A percentile compares a stretch with the other conserved stretches of the same genome.
Conservation (phyloP, 352 stramenopile species). For the Peronospora belbahrii region DNA sequence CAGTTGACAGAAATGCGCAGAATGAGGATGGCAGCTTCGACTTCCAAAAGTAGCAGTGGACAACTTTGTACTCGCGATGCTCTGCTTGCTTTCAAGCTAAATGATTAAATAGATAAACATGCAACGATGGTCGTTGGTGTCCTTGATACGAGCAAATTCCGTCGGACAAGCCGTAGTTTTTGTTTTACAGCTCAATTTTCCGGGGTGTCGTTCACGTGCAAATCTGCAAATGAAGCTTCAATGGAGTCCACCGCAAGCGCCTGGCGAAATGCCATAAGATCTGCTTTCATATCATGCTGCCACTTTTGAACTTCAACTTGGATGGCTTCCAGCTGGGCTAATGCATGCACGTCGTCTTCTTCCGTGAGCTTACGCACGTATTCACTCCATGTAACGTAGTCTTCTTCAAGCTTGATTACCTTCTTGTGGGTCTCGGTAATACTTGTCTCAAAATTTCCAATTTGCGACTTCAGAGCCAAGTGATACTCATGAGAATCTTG, state of each 20-base stretch:
- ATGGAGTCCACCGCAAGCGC: conserved; percentile 48
- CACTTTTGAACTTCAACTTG: conserved; percentile 65
- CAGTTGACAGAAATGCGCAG: conserved; percentile 72
- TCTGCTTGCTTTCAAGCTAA: conserved; percentile 13
- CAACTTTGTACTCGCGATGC: conserved; percentile 4
- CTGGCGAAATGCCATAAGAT: conserved; percentile 54
- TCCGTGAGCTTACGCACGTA: conserved; percentile 60
- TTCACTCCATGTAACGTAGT: conserved; percentile 66
- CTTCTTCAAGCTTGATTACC: conserved; percentile 55
- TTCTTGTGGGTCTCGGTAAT: conserved; percentile 62
- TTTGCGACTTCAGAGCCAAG: conserved; percentile 41
- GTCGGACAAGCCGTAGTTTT: not conserved
- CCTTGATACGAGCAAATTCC: conserved; percentile 11
- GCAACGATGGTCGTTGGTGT: conserved; percentile 12
- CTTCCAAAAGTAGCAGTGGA: conserved; percentile 23
- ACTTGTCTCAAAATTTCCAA: conserved; percentile 50
- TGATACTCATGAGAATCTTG: conserved; percentile 62
- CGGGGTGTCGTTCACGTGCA: conserved; percentile 30
- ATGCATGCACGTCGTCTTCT: conserved; percentile 56
- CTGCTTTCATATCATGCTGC: conserved; percentile 65
- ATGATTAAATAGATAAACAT: conserved; percentile 27
- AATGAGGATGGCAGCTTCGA: conserved; percentile 55
- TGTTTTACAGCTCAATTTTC: conserved; percentile 7
- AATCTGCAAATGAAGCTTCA: conserved; percentile 34
- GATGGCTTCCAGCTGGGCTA: conserved; percentile 54